phyloP scores from a whole-genome alignment of 2,329 filamentous ascomycete genomes.

The Neofusicoccum umdonicola region DNA sequence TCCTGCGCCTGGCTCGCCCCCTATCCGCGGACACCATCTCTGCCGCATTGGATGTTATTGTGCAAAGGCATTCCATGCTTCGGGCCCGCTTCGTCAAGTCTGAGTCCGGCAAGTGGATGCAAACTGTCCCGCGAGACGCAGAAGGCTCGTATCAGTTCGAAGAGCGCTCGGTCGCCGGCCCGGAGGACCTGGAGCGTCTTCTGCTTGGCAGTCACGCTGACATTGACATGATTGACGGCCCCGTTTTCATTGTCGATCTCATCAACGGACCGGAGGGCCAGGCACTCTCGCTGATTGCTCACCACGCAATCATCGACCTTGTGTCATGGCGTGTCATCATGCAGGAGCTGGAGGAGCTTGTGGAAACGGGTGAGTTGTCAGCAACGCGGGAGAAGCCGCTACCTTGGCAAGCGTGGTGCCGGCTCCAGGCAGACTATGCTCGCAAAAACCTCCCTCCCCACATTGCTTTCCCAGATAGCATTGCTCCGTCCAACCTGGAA shows the following conservation, averaged over 20 bases:
- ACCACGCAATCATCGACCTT: slow-evolving; percentile 37
- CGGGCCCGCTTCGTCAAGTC: slow-evolving; percentile 29
- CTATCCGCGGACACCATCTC: slow-evolving; percentile 27
- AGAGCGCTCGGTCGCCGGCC: background rate
- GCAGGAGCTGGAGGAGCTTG: slow-evolving; percentile 35
- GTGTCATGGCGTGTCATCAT: slow-evolving; percentile 42
- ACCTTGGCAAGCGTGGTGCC: slow-evolving; percentile 38
- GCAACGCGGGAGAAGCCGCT: slow-evolving; percentile 27
- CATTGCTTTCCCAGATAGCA: slow-evolving; percentile 24
- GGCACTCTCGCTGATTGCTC: slow-evolving; percentile 16
- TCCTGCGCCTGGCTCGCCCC: slow-evolving; percentile 28
- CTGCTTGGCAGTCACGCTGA: background rate
- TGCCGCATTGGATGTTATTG: slow-evolving; percentile 26
- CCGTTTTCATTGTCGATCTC: slow-evolving; percentile 4
- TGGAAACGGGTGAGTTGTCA: slow-evolving; percentile 25
- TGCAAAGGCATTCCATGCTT: slow-evolving; percentile 34
- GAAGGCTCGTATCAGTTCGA: background rate
- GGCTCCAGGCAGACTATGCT: slow-evolving; percentile 26
- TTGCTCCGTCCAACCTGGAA: slow-evolving; percentile 29
- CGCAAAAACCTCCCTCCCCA: slow-evolving; percentile 27
- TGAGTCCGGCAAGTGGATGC: slow-evolving; percentile 28
- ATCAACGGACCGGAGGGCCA: background rate
- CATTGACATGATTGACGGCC: background rate
- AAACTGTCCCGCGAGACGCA: slow-evolving; percentile 22
- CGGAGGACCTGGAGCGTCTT: background rate